Evolutionary conservation across 495 filamentous ascomycete genomes (phyloP).

Genomic region (Penicillium paradoxum): DNA sequence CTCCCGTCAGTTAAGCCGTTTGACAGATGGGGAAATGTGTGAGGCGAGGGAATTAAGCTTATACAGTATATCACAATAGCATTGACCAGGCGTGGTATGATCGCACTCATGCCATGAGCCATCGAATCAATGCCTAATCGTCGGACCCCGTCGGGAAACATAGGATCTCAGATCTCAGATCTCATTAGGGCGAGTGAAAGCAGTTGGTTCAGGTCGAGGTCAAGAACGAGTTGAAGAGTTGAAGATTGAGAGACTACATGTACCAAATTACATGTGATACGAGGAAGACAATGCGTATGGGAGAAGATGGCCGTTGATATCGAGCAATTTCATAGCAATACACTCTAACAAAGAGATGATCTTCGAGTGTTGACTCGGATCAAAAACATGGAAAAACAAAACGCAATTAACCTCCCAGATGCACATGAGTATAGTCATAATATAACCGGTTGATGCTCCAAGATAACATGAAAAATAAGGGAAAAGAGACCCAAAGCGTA

Average conservation of each 20-base stretch:
- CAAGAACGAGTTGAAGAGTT: not conserved
- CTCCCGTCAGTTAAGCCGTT: not conserved
- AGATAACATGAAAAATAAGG: conserved; percentile 14
- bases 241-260: not conserved
- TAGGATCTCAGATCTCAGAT: too few relatives aligned
- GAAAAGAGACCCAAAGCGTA: conserved; percentile 11
- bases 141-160: not conserved
- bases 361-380: not conserved
- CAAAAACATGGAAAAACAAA: conserved; percentile 10
- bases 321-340: conserved; percentile 9
- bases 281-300: not conserved
- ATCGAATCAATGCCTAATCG: not conserved
- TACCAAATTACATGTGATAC: not conserved
- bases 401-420: conserved; percentile 40
- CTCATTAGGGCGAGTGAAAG: not conserved
- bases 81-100: not conserved
- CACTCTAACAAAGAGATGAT: conserved; percentile 12
- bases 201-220: not conserved
- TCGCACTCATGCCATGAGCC: not conserved
- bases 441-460: conserved; percentile 32
- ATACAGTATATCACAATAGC: too few relatives aligned
- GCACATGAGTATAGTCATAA: conserved; percentile 35
- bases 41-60: too few relatives aligned
- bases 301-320: conserved; percentile 15
- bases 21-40: too few relatives aligned